Conservation (phyloP, 2,329 filamentous ascomycete species). For the Onygenales sp. region DNA sequence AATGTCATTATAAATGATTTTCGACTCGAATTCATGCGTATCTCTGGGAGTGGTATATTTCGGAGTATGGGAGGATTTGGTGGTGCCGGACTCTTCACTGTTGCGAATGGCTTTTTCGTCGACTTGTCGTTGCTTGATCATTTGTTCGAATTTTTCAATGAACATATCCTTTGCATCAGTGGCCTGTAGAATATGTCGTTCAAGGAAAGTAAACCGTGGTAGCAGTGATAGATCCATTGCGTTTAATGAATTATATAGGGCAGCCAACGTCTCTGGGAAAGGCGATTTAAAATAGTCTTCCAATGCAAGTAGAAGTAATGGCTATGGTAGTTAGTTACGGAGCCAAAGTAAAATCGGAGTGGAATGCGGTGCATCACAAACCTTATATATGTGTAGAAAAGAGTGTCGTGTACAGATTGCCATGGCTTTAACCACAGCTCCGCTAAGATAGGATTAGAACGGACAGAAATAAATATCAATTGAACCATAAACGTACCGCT, state of each 20-base stretch:
- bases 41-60: slow-evolving; percentile 76
- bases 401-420: slow-evolving; percentile 96
- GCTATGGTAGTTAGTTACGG: slow-evolving; percentile 41
- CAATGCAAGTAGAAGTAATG: slow-evolving; percentile 76
- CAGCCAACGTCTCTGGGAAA: slow-evolving; percentile 73
- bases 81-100: slow-evolving; percentile 28
- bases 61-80: slow-evolving; percentile 53
- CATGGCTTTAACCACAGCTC: slow-evolving; percentile 95
- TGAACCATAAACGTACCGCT: slow-evolving; percentile 41
- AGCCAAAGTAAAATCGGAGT: background rate
- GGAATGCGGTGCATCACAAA: slow-evolving; percentile 26
- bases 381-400: slow-evolving; percentile 98
- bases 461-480: background rate
- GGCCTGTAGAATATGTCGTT: slow-evolving; percentile 75
- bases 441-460: slow-evolving; percentile 42
- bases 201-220: slow-evolving; percentile 73
- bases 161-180: slow-evolving; percentile 95
- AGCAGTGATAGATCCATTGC: slow-evolving; percentile 93
- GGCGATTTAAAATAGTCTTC: slow-evolving; percentile 97
- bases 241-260: slow-evolving; percentile 88
- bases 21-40: slow-evolving; percentile 95
- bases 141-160: slow-evolving; percentile 91
- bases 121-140: slow-evolving; percentile 73
- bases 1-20: slow-evolving; percentile 90
- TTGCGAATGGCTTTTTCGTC: slow-evolving; percentile 44